A percentile compares a stretch with the other conserved stretches of the same genome.
Conservation (phyloP, 495 filamentous ascomycete species). For the Aspergillus bridgeri region DNA sequence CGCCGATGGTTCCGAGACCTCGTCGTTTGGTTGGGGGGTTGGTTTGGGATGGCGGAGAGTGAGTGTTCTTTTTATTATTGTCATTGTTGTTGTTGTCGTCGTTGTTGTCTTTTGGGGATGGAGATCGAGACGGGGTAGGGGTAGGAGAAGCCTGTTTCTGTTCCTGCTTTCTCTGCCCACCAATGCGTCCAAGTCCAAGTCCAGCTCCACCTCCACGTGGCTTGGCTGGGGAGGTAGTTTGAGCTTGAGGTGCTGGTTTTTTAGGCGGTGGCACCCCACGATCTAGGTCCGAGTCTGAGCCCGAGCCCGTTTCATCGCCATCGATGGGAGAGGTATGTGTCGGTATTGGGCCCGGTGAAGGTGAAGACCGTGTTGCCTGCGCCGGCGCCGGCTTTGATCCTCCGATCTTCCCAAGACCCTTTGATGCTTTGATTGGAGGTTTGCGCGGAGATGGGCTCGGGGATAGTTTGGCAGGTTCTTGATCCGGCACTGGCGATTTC, state of each 20-base stretch:
- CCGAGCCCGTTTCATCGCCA: constrained; percentile 11
- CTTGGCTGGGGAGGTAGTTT: neutral
- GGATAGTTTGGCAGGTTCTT: constrained; percentile 1
- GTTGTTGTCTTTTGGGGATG: neutral
- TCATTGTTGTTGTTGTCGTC: too few species aligned
- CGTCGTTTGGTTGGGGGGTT: constrained; percentile 8
- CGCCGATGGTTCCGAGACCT: constrained; percentile 17
- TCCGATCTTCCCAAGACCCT: constrained; percentile 21
- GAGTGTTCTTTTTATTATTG: too few species aligned
- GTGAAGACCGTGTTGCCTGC: constrained; percentile 14
- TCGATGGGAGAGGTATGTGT: constrained; percentile 3
- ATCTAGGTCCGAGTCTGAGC: constrained; percentile 5
- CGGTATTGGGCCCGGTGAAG: constrained; percentile 2
- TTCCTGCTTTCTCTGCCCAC: neutral
- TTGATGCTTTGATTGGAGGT: constrained; percentile 10
- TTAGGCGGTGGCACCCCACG: neutral
- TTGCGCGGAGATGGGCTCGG: constrained; percentile 10
- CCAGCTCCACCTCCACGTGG: constrained; percentile 7
- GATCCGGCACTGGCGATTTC: constrained; percentile 2
- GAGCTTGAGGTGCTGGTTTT: neutral
- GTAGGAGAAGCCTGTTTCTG: neutral
- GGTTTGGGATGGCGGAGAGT: neutral
- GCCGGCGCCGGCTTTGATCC: constrained; percentile 14
- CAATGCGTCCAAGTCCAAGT: constrained; percentile 1
- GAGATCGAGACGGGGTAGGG: neutral